A percentile compares a stretch with the other conserved stretches of the same genome.
Conservation (phyloP, 1,284 basidiomycete genomes). For the Tilletia caries region DNA sequence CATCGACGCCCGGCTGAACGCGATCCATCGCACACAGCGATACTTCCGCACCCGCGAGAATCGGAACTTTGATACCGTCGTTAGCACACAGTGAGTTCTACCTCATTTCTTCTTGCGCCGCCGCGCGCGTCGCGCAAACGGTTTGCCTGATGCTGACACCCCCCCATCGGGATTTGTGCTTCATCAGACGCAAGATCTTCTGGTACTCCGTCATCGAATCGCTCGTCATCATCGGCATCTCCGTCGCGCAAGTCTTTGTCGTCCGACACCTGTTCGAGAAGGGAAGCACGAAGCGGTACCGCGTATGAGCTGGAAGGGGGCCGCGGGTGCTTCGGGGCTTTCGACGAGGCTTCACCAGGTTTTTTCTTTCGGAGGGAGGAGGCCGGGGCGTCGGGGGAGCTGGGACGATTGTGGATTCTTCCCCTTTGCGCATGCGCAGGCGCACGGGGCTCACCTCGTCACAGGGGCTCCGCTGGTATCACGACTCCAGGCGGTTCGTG, state of each 20-base stretch:
- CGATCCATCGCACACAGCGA: slow-evolving; percentile 43
- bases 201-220: slow-evolving; percentile 48
- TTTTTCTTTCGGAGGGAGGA: too few relatives aligned
- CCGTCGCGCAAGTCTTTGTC: slow-evolving; percentile 45
- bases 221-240: slow-evolving; percentile 42
- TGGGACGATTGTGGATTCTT: too few relatives aligned
- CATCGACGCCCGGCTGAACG: slow-evolving; percentile 35
- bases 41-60: slow-evolving; percentile 52
- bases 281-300: slow-evolving; percentile 44
- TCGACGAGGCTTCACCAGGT: neutral
- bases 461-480: too few relatives aligned
- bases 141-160: neutral
- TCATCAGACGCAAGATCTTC: slow-evolving; percentile 34
- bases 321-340: neutral
- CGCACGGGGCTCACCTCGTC: too few relatives aligned
- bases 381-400: too few relatives aligned
- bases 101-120: neutral
- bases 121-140: slow-evolving; percentile 22
- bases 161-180: neutral
- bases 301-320: slow-evolving; percentile 32
- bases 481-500: too few relatives aligned
- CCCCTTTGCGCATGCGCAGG: too few relatives aligned
- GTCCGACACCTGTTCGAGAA: slow-evolving; percentile 46
- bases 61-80: slow-evolving; percentile 46
- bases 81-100: slow-evolving; percentile 35